phyloP scores from a whole-genome alignment of 2,329 filamentous ascomycete genomes.

The Colletotrichum lentis region DNA sequence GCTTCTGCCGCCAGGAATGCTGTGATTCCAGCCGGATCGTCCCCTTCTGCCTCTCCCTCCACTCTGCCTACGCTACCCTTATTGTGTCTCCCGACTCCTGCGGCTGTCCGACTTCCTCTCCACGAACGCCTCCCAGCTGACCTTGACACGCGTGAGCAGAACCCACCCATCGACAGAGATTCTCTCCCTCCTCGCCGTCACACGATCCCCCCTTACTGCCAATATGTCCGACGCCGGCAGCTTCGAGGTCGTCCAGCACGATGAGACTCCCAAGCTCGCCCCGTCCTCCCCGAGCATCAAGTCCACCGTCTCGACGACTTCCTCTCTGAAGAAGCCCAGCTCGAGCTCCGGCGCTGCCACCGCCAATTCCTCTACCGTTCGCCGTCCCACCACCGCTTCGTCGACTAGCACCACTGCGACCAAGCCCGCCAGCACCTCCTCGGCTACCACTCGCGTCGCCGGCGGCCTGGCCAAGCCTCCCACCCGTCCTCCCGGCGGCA shows the following conservation, averaged over 20 bases:
- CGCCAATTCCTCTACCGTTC: conserved; percentile 42
- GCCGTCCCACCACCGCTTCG: conserved; percentile 48
- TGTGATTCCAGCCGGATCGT: conserved; percentile 14
- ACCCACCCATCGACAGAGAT: conserved; percentile 8
- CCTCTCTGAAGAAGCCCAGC: conserved; percentile 49
- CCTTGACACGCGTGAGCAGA: conserved; percentile 22
- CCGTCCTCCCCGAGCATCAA: conserved; percentile 48
- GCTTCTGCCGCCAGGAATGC: conserved; percentile 8
- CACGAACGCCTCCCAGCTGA: conserved; percentile 14
- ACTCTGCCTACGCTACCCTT: neutral
- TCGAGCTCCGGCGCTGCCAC: conserved; percentile 40
- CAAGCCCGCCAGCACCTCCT: conserved; percentile 45
- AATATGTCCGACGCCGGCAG: conserved; percentile 59
- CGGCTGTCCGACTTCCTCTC: conserved; percentile 19
- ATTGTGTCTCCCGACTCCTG: conserved; percentile 23
- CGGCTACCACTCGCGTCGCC: conserved; percentile 48
- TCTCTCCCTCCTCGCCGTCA: conserved; percentile 15
- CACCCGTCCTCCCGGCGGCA: conserved; percentile 54
- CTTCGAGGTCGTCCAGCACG: conserved; percentile 55
- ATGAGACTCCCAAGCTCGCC: conserved; percentile 49
- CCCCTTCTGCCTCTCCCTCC: neutral
- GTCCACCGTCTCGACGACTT: conserved; percentile 43
- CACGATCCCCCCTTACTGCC: conserved; percentile 17
- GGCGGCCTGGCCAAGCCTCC: conserved; percentile 58
- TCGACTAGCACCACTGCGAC: conserved; percentile 43